These are phyloP conservation scores for Tetrastigma voinierianum DNA, from an alignment of 164 flowering plant species.

Conservation along the genomic window DNA sequence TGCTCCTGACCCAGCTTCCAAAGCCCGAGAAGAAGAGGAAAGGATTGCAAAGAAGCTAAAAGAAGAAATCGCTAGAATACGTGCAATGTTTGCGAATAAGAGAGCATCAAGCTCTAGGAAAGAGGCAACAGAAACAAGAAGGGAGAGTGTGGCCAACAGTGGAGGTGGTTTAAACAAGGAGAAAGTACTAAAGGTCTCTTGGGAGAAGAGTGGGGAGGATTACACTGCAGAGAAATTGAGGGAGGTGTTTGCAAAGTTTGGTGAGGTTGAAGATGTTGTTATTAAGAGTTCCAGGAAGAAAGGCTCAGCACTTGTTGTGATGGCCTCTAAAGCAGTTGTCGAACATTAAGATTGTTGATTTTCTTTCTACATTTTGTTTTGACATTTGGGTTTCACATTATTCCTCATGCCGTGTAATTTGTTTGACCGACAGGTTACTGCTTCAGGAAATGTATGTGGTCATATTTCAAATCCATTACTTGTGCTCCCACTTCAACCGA, in stretches of 20 bases:
- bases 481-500: conserved; percentile 61
- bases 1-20: conserved; percentile 35
- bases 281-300: conserved; percentile 56
- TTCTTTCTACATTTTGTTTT: neutral
- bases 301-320: conserved; percentile 75
- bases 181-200: conserved; percentile 70
- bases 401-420: neutral
- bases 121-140: conserved; percentile 7
- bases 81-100: conserved; percentile 59
- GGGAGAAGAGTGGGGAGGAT: conserved; percentile 60
- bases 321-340: conserved; percentile 79
- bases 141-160: conserved; percentile 10
- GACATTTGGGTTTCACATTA: neutral
- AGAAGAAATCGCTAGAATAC: conserved; percentile 68
- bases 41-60: conserved; percentile 55
- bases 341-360: conserved; percentile 14
- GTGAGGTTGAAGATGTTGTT: conserved; percentile 84
- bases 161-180: conserved; percentile 48
- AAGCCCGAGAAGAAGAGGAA: conserved; percentile 57
- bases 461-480: conserved; percentile 67
- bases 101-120: conserved; percentile 11
- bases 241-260: conserved; percentile 68
- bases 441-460: conserved; percentile 51
- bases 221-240: conserved; percentile 55
- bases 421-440: conserved; percentile 50